Evolutionary conservation across 2,329 filamentous ascomycete genomes (phyloP).

Genomic region (Cladosporium sp.): DNA sequence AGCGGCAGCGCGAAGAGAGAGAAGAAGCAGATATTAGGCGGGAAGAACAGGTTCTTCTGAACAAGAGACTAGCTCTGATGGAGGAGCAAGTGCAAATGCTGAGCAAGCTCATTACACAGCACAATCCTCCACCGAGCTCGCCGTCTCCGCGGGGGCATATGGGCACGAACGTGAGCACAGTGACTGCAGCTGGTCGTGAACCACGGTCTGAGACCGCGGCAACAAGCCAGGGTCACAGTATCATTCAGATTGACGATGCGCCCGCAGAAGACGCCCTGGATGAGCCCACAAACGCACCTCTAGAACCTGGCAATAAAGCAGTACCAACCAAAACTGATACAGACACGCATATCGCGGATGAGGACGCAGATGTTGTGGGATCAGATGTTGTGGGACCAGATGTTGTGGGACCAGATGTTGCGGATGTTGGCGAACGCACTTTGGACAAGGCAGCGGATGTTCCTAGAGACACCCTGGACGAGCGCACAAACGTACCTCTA

Average conservation of each 20-base stretch:
- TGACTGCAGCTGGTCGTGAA: too few species aligned
- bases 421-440: too few species aligned
- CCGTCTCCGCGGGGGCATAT: neutral
- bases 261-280: neutral
- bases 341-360: neutral
- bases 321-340: too few species aligned
- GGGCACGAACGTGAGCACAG: neutral
- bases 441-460: neutral
- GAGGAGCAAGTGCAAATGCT: slow-evolving; percentile 3
- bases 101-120: slow-evolving; percentile 1
- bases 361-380: neutral
- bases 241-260: neutral
- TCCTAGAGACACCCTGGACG: neutral
- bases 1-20: slow-evolving; percentile 1
- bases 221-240: neutral
- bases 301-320: too few species aligned
- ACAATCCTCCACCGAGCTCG: neutral
- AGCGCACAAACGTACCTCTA: neutral
- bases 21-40: slow-evolving; percentile 3
- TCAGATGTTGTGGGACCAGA: neutral
- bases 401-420: too few species aligned
- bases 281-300: too few species aligned
- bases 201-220: neutral
- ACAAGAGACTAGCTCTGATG: neutral
- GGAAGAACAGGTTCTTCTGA: slow-evolving; percentile 4